phyloP scores from a whole-genome alignment of 768 basidiomycete genomes.

The Glaciozyma martinii region DNA sequence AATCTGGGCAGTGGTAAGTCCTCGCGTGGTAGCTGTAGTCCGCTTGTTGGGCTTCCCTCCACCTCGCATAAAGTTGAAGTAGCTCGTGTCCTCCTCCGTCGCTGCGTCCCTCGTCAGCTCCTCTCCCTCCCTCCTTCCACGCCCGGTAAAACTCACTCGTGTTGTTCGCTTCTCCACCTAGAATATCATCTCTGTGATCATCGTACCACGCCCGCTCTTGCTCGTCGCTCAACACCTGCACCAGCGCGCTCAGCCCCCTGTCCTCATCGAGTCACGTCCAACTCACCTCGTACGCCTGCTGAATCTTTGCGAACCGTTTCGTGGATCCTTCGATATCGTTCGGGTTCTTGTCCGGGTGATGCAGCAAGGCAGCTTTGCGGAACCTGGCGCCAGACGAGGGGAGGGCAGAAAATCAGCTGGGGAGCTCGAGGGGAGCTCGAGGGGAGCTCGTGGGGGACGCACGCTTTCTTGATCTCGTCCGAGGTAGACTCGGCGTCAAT shows the following conservation, averaged over 20 bases:
- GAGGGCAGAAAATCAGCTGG: background rate
- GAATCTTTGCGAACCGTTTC: constrained; percentile 71
- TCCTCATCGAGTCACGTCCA: background rate
- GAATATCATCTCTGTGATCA: constrained; percentile 48
- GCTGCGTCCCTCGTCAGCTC: constrained; percentile 1
- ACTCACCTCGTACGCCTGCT: constrained; percentile 89
- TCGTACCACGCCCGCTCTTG: constrained; percentile 99
- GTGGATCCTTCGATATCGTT: constrained; percentile 77
- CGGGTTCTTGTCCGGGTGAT: constrained; percentile 56
- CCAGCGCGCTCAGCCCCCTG: constrained; percentile 1
- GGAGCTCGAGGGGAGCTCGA: background rate
- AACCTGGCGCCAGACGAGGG: background rate
- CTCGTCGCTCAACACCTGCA: constrained; percentile 62
- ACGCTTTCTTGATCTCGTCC: constrained; percentile 36
- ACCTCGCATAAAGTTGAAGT: constrained; percentile 73
- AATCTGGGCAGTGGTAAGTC: constrained; percentile 65
- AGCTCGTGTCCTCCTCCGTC: constrained; percentile 57
- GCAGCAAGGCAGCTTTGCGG: background rate
- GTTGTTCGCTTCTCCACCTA: constrained; percentile 38
- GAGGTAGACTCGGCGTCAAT: constrained; percentile 12
- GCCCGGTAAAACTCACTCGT: constrained; percentile 61
- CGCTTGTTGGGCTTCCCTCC: constrained; percentile 49
- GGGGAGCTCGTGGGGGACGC: background rate
- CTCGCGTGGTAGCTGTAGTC: constrained; percentile 52
- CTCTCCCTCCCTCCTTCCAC: background rate